A percentile compares a stretch with the other conserved stretches of the same genome.
phyloP scores from a whole-genome alignment of 2,329 filamentous ascomycete species.

The Hymenoscyphus repandus region DNA sequence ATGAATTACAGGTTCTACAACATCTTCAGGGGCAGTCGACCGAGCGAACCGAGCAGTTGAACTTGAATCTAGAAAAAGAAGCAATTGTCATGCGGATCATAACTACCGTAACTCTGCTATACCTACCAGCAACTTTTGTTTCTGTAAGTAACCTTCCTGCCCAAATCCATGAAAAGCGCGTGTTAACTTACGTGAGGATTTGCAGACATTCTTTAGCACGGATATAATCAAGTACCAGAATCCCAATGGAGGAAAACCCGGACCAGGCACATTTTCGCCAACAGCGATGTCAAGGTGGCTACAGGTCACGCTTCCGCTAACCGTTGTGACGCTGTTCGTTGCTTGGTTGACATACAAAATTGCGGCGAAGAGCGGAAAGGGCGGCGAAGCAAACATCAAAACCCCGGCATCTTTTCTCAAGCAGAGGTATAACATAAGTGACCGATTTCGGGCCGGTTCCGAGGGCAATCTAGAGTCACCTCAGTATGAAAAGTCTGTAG shows the following conservation, averaged over 20 bases:
- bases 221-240: conserved; percentile 35
- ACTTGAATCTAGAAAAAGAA: conserved; percentile 23
- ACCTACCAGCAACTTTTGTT: conserved; percentile 34
- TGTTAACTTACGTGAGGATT: too few species aligned
- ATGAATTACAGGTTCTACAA: conserved; percentile 29
- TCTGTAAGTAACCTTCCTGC: too few species aligned
- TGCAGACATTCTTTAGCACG: conserved; percentile 37
- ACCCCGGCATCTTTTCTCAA: too few species aligned
- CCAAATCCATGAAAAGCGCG: too few species aligned
- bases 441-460: too few species aligned
- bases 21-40: conserved; percentile 32
- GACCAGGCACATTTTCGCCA: conserved; percentile 25
- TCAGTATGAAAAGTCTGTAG: too few species aligned
- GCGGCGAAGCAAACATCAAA: too few species aligned
- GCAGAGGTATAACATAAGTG: too few species aligned
- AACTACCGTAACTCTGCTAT: conserved; percentile 32
- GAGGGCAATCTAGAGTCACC: too few species aligned
- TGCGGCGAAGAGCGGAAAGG: too few species aligned
- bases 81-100: conserved; percentile 33
- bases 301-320: conserved; percentile 35
- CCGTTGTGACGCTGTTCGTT: conserved; percentile 27
- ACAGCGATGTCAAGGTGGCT: conserved; percentile 33
- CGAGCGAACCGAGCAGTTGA: conserved; percentile 28
- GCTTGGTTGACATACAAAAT: too few species aligned
- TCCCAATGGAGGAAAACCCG: conserved; percentile 14